Evolutionary conservation across 1,284 basidiomycete genomes (phyloP).

Genomic region (Waitea zeae): DNA sequence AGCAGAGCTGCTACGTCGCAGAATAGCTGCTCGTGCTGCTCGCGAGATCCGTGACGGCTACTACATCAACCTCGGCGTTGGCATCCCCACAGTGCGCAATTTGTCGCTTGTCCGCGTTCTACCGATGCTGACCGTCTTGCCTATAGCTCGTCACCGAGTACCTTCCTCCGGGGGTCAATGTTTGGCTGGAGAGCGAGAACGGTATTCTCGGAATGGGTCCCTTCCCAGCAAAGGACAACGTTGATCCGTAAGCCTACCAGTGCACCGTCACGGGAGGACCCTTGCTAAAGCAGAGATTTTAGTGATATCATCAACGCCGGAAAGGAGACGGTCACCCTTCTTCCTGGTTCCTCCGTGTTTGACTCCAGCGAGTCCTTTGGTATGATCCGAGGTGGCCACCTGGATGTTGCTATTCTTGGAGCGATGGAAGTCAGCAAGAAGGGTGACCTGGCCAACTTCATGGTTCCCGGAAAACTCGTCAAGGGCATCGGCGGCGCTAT

Average conservation of each 20-base stretch:
- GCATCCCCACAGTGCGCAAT: conserved; percentile 93
- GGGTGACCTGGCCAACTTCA: conserved; percentile 90
- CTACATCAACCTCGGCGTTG: conserved; percentile 55
- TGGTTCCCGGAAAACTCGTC: conserved; percentile 90
- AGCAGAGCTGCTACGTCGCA: conserved; percentile 30
- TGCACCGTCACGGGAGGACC: conserved; percentile 8
- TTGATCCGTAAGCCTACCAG: conserved; percentile 82
- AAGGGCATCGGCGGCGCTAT: conserved; percentile 34
- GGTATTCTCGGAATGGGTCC: conserved; percentile 91
- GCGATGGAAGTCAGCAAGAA: conserved; percentile 15
- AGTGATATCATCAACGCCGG: conserved; percentile 91
- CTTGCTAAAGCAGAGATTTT: too few relatives aligned
- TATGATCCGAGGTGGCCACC: conserved; percentile 93
- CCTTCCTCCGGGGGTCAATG: conserved; percentile 54
- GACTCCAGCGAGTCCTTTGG: conserved; percentile 88
- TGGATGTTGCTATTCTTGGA: conserved; percentile 82
- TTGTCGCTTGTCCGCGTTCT: conserved; percentile 44
- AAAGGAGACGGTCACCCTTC: conserved; percentile 83
- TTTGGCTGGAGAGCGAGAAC: conserved; percentile 89
- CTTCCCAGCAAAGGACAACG: conserved; percentile 71
- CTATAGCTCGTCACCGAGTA: conserved; percentile 32
- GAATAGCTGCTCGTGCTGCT: conserved; percentile 70
- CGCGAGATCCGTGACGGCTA: conserved; percentile 82
- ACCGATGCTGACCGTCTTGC: background rate
- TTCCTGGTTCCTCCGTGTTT: conserved; percentile 84